phyloP scores from a whole-genome alignment of 371 early-diverging fungal genomes.

The Lichtheimia hyalospora region DNA sequence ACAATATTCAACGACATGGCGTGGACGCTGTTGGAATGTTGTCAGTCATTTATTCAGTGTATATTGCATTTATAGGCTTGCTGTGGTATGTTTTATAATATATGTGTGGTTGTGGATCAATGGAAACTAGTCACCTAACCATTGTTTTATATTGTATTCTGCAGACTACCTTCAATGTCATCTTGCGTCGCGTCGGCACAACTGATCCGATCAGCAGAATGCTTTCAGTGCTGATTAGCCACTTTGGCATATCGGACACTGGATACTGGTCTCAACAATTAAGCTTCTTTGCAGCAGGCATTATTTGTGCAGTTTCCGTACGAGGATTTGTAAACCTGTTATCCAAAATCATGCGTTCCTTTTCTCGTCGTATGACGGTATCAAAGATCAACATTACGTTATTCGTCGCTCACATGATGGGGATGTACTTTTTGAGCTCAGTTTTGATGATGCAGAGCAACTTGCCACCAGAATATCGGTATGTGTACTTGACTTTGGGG shows the following conservation, averaged over 20 bases:
- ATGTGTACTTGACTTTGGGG: not conserved
- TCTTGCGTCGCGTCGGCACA: conserved; percentile 73
- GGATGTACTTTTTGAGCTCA: conserved; percentile 88
- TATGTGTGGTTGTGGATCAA: not conserved
- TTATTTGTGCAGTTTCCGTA: conserved; percentile 84
- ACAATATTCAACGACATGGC: conserved; percentile 69
- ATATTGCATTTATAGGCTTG: conserved; percentile 88
- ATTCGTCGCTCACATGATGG: conserved; percentile 87
- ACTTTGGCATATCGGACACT: conserved; percentile 55
- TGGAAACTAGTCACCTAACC: not conserved
- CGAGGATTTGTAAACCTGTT: conserved; percentile 84
- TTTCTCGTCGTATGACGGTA: conserved; percentile 55
- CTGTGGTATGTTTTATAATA: conserved; percentile 72
- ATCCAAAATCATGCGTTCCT: conserved; percentile 68
- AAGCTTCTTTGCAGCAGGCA: conserved; percentile 87
- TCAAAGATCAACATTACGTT: conserved; percentile 72
- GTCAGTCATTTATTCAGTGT: conserved; percentile 81
- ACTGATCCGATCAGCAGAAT: conserved; percentile 86
- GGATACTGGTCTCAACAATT: conserved; percentile 89
- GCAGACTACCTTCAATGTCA: conserved; percentile 75
- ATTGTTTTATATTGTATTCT: not conserved
- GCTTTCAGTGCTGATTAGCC: conserved; percentile 69
- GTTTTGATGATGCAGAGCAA: conserved; percentile 90
- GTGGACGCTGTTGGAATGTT: conserved; percentile 74
- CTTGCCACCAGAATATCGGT: conserved; percentile 82